Evolutionary conservation across 2,329 filamentous ascomycete genomes (phyloP), one percentile per base, ranked within the genome.

Genomic region (Penicillium sp.): DNA sequence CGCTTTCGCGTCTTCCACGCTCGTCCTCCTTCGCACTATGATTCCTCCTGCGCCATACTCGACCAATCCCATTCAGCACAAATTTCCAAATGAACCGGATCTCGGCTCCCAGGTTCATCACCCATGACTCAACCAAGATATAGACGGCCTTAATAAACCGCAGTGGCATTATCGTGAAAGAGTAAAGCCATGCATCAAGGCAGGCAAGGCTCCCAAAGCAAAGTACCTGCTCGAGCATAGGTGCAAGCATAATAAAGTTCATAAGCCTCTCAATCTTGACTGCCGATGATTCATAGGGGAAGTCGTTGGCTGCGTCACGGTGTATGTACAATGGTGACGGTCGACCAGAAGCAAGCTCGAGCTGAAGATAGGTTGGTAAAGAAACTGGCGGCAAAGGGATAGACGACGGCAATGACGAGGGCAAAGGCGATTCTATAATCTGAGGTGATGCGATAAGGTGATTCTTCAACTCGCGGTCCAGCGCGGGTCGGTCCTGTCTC

Each of bases 161-260:
- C 58, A 99, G 82, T 0, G 94, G 94, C 0, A 99, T 79, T 44
- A 99, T 96, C 0, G 94, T 99, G 67, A 99, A 96, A 0, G 91
- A 96, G 76, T 97, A 94, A 1, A 99, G 83, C 92, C 93, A 99
- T 1, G 93, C 90, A 73, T 99, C 94, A 6, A 99, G 81, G 75
- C 94, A 99, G 7, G 93, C 93, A 35, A 97, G 77, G 0, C 90
- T 88, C 7, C 94, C 94, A 75, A 99, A 97, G 59, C 87, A 86
- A 6, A 99, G 82, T 0, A 93, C 89, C 45, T 89, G 84, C 76
- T 99, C 94, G 6, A 99, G 81, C 60, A 89, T 90, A 0, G 86
- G 83, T 0, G 93, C 92, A 4, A 99, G 78, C 27, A 92, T 80
- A 6, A 99, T 76, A 60, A 97, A 96, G 71, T 97, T 97, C 63